A percentile compares a stretch with the other conserved stretches of the same genome.
phyloP scores from a whole-genome alignment of 192 early-diverging fungal species.

The Coemansia sp. region DNA sequence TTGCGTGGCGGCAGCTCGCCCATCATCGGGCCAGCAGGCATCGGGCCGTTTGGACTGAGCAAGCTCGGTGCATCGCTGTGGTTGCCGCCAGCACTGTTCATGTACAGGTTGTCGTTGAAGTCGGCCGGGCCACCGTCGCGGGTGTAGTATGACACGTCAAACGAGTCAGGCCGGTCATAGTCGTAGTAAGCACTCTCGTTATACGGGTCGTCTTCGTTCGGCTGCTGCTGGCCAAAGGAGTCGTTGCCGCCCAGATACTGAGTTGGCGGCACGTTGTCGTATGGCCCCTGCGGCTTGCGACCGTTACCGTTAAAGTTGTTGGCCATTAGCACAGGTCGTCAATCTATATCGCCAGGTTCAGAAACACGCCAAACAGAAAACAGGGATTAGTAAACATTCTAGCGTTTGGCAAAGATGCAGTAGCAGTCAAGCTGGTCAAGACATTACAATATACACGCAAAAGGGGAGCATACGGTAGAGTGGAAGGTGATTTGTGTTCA shows the following conservation, averaged over 20 bases:
- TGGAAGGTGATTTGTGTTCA: background rate
- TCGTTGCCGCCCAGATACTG: conserved; percentile 51
- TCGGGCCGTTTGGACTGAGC: conserved; percentile 54
- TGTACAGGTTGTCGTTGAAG: conserved; percentile 48
- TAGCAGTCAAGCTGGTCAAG: background rate
- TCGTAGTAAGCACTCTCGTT: conserved; percentile 48
- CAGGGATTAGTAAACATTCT: conserved; percentile 11
- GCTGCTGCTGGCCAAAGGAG: conserved; percentile 16
- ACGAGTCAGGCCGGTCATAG: conserved; percentile 56
- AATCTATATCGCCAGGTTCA: conserved; percentile 1
- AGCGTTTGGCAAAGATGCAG: background rate
- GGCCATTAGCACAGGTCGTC: conserved; percentile 27
- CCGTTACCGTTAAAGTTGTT: conserved; percentile 30
- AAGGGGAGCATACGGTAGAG: background rate
- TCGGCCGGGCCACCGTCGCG: conserved; percentile 23
- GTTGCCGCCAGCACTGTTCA: conserved; percentile 22
- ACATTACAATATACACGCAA: conserved; percentile 1
- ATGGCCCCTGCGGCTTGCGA: conserved; percentile 33
- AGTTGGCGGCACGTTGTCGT: conserved; percentile 53
- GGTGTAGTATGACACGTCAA: conserved; percentile 60
- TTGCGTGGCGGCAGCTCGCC: conserved; percentile 49
- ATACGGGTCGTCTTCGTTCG: conserved; percentile 50
- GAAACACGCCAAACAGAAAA: background rate
- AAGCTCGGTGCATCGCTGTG: conserved; percentile 41
- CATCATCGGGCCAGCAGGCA: conserved; percentile 52